Evolutionary conservation across 305 asterid genomes (phyloP).

Genomic region (Striga hermonthica): DNA sequence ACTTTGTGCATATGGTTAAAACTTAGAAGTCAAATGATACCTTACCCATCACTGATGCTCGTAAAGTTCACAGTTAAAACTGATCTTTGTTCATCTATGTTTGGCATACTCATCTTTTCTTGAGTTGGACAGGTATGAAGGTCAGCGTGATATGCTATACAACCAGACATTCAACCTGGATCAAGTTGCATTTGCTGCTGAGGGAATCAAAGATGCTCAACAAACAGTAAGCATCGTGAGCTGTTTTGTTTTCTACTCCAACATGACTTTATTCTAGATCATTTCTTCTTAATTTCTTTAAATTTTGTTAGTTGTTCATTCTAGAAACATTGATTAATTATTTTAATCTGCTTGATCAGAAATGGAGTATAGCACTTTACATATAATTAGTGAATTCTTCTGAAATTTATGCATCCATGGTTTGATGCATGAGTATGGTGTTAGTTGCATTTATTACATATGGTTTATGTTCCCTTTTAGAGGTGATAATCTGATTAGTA

Average conservation of each 20-base stretch:
- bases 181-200: conserved; percentile 93
- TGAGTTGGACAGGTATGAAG: conserved; percentile 66
- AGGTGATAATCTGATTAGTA: conserved; percentile 21
- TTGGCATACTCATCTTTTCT: conserved; percentile 23
- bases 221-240: conserved; percentile 72
- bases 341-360: conserved; percentile 17
- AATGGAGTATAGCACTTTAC: conserved; percentile 15
- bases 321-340: not conserved
- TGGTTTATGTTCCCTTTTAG: conserved; percentile 13
- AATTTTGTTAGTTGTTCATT: conserved; percentile 11
- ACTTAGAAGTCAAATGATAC: not conserved
- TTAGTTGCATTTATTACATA: not conserved
- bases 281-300: conserved; percentile 1
- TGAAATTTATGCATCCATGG: conserved; percentile 1
- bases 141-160: conserved; percentile 92
- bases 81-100: not conserved
- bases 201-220: conserved; percentile 96
- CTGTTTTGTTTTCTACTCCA: conserved; percentile 29
- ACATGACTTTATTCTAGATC: conserved; percentile 8
- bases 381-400: conserved; percentile 2
- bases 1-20: conserved; percentile 8
- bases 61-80: not conserved
- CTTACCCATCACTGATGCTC: not conserved
- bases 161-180: conserved; percentile 92
- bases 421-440: conserved; percentile 19